phyloP scores from a whole-genome alignment of 2,329 filamentous ascomycete species.

The Fusarium marasasianum region DNA sequence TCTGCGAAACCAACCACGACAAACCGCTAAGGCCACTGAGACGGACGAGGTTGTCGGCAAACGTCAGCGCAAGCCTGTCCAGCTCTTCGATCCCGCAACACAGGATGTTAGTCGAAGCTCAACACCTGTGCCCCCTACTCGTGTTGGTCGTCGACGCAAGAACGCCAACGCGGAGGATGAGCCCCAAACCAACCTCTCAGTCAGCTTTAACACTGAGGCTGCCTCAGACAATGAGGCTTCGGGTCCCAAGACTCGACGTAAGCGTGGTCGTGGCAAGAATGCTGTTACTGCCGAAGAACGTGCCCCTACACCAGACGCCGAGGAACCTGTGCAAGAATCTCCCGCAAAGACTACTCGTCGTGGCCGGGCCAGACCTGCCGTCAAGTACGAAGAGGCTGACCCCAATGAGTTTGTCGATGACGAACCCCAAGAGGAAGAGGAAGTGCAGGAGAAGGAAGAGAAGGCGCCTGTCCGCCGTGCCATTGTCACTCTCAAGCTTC shows the following conservation, averaged over 20 bases:
- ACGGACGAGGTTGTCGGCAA: slow-evolving; percentile 62
- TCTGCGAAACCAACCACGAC: slow-evolving; percentile 65
- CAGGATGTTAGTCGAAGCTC: slow-evolving; percentile 62
- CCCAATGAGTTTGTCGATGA: slow-evolving; percentile 44
- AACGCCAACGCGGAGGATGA: slow-evolving; percentile 45
- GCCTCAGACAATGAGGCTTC: slow-evolving; percentile 46
- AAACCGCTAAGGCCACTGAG: slow-evolving; percentile 68
- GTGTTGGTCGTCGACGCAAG: slow-evolving; percentile 46
- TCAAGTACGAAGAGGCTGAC: slow-evolving; percentile 44
- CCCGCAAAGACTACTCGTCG: slow-evolving; percentile 40
- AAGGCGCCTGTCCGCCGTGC: slow-evolving; percentile 46
- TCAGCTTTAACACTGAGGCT: slow-evolving; percentile 49
- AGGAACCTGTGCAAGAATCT: slow-evolving; percentile 33
- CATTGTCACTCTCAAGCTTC: slow-evolving; percentile 52
- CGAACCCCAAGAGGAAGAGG: slow-evolving; percentile 33
- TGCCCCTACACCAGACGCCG: slow-evolving; percentile 26
- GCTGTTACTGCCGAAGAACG: slow-evolving; percentile 40
- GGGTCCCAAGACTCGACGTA: slow-evolving; percentile 44
- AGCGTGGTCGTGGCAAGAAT: slow-evolving; percentile 44
- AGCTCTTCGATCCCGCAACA: slow-evolving; percentile 60
- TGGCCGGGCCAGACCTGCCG: slow-evolving; percentile 37
- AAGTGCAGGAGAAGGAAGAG: slow-evolving; percentile 34
- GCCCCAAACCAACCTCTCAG: slow-evolving; percentile 38
- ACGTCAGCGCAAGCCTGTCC: slow-evolving; percentile 62
- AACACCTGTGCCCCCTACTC: slow-evolving; percentile 55